phyloP scores from a whole-genome alignment of 2,329 filamentous ascomycete genomes.

The Macrophomina pseudophaseolina region DNA sequence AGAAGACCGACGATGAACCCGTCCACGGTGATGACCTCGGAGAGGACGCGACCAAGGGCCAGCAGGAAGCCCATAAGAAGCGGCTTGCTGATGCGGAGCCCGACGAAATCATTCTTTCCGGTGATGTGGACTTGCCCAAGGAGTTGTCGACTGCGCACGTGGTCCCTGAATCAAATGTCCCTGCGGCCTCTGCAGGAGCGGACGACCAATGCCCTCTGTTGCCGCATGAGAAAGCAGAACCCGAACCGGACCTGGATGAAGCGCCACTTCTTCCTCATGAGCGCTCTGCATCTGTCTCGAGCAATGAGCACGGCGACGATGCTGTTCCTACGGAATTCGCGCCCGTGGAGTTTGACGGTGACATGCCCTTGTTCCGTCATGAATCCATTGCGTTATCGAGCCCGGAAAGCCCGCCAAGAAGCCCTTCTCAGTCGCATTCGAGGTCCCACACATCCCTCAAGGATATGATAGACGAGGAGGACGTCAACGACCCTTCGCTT shows the following conservation, averaged over 20 bases:
- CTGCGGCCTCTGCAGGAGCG: conserved; percentile 25
- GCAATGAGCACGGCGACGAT: conserved; percentile 33
- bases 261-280: conserved; percentile 35
- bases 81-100: conserved; percentile 42
- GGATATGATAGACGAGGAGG: conserved; percentile 22
- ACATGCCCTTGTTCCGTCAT: conserved; percentile 43
- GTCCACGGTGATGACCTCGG: conserved; percentile 45
- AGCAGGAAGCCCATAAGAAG: conserved; percentile 42
- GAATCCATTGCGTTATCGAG: conserved; percentile 36
- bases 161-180: background rate
- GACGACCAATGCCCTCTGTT: conserved; percentile 39
- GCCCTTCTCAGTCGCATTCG: background rate
- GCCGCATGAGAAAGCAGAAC: conserved; percentile 36
- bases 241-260: conserved; percentile 26
- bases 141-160: background rate
- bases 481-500: conserved; percentile 31
- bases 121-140: background rate
- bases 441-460: conserved; percentile 18
- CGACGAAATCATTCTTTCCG: conserved; percentile 37
- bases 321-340: conserved; percentile 22
- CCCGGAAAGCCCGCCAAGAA: background rate
- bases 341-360: conserved; percentile 21
- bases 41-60: conserved; percentile 37
- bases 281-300: conserved; percentile 1
- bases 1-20: conserved; percentile 43